Evolutionary conservation across 2,329 filamentous ascomycete species (phyloP).

Genomic region (Aspergillus tanneri): DNA sequence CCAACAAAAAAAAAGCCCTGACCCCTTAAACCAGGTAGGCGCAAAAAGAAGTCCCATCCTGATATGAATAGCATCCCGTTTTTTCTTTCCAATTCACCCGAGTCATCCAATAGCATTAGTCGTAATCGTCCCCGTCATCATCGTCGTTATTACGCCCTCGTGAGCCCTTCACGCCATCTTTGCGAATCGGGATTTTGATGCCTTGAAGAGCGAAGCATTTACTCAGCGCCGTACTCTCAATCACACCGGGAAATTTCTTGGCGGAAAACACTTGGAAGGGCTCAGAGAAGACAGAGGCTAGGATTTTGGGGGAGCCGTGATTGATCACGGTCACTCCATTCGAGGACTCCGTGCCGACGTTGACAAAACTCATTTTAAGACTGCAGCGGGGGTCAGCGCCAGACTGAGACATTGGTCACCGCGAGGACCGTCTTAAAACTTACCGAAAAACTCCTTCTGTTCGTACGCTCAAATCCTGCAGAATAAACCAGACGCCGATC

Average conservation of each 20-base stretch:
- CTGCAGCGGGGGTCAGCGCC: slow-evolving; percentile 35
- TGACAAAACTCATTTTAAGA: slow-evolving; percentile 75
- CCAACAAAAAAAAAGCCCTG: slow-evolving; percentile 20
- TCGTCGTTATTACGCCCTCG: slow-evolving; percentile 36
- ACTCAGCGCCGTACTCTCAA: slow-evolving; percentile 86
- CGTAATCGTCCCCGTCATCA: slow-evolving; percentile 35
- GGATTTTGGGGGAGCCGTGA: slow-evolving; percentile 72
- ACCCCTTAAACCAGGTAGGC: too few relatives aligned
- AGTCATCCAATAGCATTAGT: too few relatives aligned
- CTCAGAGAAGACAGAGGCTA: slow-evolving; percentile 83
- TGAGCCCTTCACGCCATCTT: slow-evolving; percentile 64
- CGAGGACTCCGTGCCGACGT: slow-evolving; percentile 63
- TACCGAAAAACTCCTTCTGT: slow-evolving; percentile 91
- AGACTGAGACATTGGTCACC: too few relatives aligned
- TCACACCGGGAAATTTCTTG: slow-evolving; percentile 97
- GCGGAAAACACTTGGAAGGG: slow-evolving; percentile 92
- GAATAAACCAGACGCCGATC: slow-evolving; percentile 91
- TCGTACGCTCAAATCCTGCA: slow-evolving; percentile 91
- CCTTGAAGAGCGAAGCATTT: slow-evolving; percentile 91
- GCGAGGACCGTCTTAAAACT: too few relatives aligned
- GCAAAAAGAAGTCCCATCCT: slow-evolving; percentile 3
- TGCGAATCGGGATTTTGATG: slow-evolving; percentile 94
- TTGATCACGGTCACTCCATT: slow-evolving; percentile 58
- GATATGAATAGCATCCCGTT: too few relatives aligned
- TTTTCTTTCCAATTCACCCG: too few relatives aligned